Conservation (phyloP, 23 red algal genomes). For the Cyanidium caldarium region DNA sequence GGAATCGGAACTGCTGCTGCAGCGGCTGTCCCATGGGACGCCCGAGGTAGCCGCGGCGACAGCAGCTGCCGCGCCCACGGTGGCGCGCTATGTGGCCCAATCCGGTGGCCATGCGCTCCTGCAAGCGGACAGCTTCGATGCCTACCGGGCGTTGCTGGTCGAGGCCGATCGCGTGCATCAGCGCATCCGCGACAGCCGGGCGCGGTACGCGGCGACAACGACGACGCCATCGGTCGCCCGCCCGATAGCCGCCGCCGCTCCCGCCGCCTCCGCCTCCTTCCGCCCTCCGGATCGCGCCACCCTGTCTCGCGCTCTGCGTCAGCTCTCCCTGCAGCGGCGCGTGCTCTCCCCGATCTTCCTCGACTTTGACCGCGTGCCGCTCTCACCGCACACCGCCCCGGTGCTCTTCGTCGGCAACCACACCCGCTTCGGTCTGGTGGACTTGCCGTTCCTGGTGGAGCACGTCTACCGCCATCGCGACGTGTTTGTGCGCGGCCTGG, state of each 20-base stretch:
- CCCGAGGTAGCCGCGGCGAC: background rate
- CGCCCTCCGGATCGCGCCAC: background rate
- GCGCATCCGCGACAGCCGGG: background rate
- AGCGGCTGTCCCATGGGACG: background rate
- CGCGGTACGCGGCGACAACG: too few relatives aligned
- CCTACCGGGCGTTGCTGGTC: background rate
- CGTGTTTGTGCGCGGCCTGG: constrained; percentile 33
- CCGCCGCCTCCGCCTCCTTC: background rate
- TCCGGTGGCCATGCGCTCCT: constrained; percentile 12
- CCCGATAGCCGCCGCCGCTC: too few relatives aligned
- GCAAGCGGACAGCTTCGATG: background rate
- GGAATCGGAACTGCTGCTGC: constrained; percentile 9
- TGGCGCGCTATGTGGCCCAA: constrained; percentile 2
- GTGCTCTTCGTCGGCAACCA: constrained; percentile 89
- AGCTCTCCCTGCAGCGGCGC: background rate
- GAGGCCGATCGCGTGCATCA: background rate
- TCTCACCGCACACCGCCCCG: constrained; percentile 1
- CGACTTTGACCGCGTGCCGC: constrained; percentile 5
- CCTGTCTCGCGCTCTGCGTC: background rate
- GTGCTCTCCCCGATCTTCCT: constrained; percentile 15
- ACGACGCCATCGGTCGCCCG: too few relatives aligned
- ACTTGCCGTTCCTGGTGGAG: constrained; percentile 25
- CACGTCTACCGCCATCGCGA: constrained; percentile 29
- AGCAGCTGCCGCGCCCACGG: too few relatives aligned
- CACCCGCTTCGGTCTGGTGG: constrained; percentile 57